These are phyloP conservation scores for Metschnikowia bowlesiae DNA, from an alignment of 805 yeast species.

Conservation along the genomic window DNA sequence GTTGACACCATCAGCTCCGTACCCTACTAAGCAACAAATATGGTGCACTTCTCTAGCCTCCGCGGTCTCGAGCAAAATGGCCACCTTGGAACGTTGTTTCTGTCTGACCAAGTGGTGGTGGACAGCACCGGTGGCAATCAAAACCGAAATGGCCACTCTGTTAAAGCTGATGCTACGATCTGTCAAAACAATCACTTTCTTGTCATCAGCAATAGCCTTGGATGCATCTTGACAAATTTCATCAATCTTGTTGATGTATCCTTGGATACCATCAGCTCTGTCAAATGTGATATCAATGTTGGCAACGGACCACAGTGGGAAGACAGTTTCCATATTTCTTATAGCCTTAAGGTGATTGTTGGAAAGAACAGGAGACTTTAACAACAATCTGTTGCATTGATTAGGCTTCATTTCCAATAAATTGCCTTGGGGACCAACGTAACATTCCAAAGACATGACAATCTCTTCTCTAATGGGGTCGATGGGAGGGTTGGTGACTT, in stretches of 20 bases:
- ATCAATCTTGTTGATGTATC: slow-evolving; percentile 81
- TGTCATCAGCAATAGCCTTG: slow-evolving; percentile 70
- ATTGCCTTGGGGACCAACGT: slow-evolving; percentile 98
- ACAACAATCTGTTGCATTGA: slow-evolving; percentile 84
- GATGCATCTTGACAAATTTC: slow-evolving; percentile 84
- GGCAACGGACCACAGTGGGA: slow-evolving; percentile 82
- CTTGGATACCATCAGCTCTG: slow-evolving; percentile 76
- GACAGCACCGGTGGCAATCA: slow-evolving; percentile 94
- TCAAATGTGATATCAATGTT: slow-evolving; percentile 85
- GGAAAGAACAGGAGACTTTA: slow-evolving; percentile 78
- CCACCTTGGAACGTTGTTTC: slow-evolving; percentile 94
- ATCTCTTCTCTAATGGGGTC: slow-evolving; percentile 96
- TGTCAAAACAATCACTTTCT: slow-evolving; percentile 70
- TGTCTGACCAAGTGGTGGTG: slow-evolving; percentile 95
- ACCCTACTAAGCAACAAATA: slow-evolving; percentile 88
- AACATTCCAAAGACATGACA: slow-evolving; percentile 96
- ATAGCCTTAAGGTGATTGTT: slow-evolving; percentile 72
- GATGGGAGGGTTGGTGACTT: slow-evolving; percentile 97
- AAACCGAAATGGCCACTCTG: slow-evolving; percentile 77
- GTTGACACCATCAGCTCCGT: slow-evolving; percentile 94
- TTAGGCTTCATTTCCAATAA: slow-evolving; percentile 85
- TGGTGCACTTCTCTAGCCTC: slow-evolving; percentile 98
- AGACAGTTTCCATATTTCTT: slow-evolving; percentile 63
- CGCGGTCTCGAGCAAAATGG: slow-evolving; percentile 86
- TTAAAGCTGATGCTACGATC: slow-evolving; percentile 60